phyloP scores from a whole-genome alignment of 2,329 filamentous ascomycete species.

The Verticillium alfalfae region DNA sequence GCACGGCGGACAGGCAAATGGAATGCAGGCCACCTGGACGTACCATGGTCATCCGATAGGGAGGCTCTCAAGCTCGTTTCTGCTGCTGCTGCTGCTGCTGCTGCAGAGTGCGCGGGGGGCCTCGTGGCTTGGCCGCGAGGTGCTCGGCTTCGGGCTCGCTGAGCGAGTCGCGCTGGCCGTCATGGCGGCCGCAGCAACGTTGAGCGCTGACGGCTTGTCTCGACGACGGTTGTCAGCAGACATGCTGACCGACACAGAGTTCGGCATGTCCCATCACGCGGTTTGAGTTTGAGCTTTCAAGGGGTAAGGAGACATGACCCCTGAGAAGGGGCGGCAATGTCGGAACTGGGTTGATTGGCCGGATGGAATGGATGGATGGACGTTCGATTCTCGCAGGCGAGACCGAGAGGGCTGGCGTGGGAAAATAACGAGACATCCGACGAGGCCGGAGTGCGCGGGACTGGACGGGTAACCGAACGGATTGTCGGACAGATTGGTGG shows the following conservation, averaged over 20 bases:
- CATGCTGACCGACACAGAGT: slow-evolving; percentile 7
- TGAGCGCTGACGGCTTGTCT: neutral
- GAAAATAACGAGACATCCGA: neutral
- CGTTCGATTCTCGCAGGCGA: neutral
- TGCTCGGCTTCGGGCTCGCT: neutral
- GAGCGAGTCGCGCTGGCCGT: neutral
- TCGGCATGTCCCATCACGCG: slow-evolving; percentile 13
- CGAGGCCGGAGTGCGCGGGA: neutral
- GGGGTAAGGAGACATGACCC: neutral
- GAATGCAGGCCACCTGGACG: neutral
- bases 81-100: neutral
- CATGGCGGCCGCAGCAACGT: neutral
- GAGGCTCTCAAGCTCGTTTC: neutral
- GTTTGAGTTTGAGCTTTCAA: neutral
- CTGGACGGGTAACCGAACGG: neutral
- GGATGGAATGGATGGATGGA: neutral
- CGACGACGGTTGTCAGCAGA: slow-evolving; percentile 1
- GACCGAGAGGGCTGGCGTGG: neutral
- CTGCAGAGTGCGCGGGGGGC: neutral
- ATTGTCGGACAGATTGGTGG: neutral
- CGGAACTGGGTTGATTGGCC: neutral
- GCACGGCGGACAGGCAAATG: neutral
- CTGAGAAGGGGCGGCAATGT: neutral
- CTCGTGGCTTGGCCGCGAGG: neutral
- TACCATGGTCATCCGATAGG: neutral